Percentiles rank a stretch among this genome's conserved stretches.
These are phyloP conservation scores for Aspergillus intermedius DNA, from an alignment of 2,329 filamentous ascomycete species.

Conservation along the genomic window DNA sequence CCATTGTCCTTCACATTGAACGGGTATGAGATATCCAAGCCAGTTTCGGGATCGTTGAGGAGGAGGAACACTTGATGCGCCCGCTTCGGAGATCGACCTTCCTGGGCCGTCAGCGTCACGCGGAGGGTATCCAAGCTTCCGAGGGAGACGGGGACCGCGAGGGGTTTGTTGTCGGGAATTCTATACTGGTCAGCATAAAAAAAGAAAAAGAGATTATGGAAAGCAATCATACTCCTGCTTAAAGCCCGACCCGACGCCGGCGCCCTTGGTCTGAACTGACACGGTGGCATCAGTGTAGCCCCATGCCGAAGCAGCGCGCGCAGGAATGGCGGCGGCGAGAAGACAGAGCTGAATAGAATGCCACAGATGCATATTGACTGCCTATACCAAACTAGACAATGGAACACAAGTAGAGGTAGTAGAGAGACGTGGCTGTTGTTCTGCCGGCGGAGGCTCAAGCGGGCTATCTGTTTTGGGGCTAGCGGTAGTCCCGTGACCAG, in stretches of 20 bases:
- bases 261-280: slow-evolving; percentile 53
- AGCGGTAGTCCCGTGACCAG: slow-evolving; percentile 23
- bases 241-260: slow-evolving; percentile 45
- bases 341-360: slow-evolving; percentile 30
- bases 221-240: slow-evolving; percentile 50
- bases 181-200: slow-evolving; percentile 33
- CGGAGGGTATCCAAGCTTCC: slow-evolving; percentile 68
- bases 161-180: slow-evolving; percentile 52
- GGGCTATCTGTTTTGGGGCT: slow-evolving; percentile 16
- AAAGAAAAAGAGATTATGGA: neutral
- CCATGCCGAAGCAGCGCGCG: slow-evolving; percentile 49
- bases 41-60: slow-evolving; percentile 65
- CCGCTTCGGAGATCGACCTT: slow-evolving; percentile 69
- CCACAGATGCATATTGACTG: slow-evolving; percentile 31
- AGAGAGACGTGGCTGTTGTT: too few relatives aligned
- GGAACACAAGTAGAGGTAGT: too few relatives aligned
- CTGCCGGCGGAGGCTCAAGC: too few relatives aligned
- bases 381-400: too few relatives aligned
- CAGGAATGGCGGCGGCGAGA: slow-evolving; percentile 29
- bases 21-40: slow-evolving; percentile 80
- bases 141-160: slow-evolving; percentile 60
- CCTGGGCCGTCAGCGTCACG: slow-evolving; percentile 71
- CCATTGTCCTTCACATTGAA: slow-evolving; percentile 79
- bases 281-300: slow-evolving; percentile 59
- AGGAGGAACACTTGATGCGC: slow-evolving; percentile 93